Evolutionary conservation across 2,329 filamentous ascomycete species (phyloP), one percentile per base, ranked within the genome.

Genomic region (Penicillium olsonii): DNA sequence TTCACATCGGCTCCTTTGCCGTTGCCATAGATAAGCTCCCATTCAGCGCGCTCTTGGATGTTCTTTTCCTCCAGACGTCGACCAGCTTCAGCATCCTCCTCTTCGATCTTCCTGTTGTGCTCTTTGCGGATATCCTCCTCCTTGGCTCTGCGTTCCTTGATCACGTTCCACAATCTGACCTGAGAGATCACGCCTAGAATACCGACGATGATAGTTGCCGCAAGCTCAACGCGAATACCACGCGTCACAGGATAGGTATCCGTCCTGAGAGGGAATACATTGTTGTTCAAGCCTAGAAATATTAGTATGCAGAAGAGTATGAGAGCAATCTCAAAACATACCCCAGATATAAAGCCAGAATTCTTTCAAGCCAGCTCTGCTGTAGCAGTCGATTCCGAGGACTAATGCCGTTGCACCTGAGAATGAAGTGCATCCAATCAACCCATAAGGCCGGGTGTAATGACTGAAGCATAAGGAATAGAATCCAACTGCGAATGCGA

Each of bases 281-380:
- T 79, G 35, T 84, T 76, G 68, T 96, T 96, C 33, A 97, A 72
- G 38, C 75, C 81, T 84, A 54, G 24, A 35, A 12, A 35, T 29
- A 52, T 64, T 41, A 59, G 53, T n/a, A 29, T 29, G 33, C 34
- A 2, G 2, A 38, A 15, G 9, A 19, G 3, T 15, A 19, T 17
- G 2, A n/a, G 12, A 40, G 8, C 1, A 3, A 22, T 12, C 5
- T 38, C 15, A 15, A 26, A 7, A 42, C 79, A 69, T 67, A 83
- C 81, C 76, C 92, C 92, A 97, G 31, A 95, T 79, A 67, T 95
- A 97, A 5, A 90, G 81, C 92, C 92, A 97, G 60, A 96, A 96
- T 68, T 97, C 92, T 69, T 96, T 96, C 61, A 95, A 75, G 0
- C 92, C 92, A n/a, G 91, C 90, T 54, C 84, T 79, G 62, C 86